Conservation (phyloP, 1,139 yeast genomes). For the Suhomyces bokatorum region DNA sequence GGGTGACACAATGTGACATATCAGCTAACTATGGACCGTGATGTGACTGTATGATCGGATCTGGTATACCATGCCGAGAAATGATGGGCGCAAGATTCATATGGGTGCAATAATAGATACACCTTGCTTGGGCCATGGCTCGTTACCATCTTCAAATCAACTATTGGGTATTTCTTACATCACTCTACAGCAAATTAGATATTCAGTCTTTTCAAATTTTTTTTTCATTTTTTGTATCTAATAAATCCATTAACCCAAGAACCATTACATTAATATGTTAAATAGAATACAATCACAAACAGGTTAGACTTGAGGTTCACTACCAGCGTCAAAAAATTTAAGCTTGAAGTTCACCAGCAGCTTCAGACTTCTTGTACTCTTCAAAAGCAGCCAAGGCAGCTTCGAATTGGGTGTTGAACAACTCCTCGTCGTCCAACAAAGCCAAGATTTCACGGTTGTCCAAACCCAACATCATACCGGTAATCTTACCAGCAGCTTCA, state of each 20-base stretch:
- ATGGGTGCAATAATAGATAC: too few species aligned
- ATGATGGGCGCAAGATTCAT: too few species aligned
- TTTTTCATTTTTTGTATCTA: slow-evolving; percentile 26
- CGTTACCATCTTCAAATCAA: too few species aligned
- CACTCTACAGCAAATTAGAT: too few species aligned
- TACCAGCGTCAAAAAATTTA: slow-evolving; percentile 20
- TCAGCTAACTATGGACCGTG: too few species aligned
- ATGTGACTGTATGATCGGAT: too few species aligned
- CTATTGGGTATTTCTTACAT: neutral
- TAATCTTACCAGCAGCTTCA: slow-evolving; percentile 97
- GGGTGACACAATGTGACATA: too few species aligned
- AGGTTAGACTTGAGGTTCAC: slow-evolving; percentile 15
- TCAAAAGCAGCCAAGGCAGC: slow-evolving; percentile 95
- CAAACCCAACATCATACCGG: slow-evolving; percentile 98
- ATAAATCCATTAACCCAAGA: slow-evolving; percentile 36
- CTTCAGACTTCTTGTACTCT: slow-evolving; percentile 65
- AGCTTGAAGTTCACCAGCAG: slow-evolving; percentile 15
- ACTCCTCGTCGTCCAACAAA: slow-evolving; percentile 84
- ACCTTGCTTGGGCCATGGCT: too few species aligned
- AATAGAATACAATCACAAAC: slow-evolving; percentile 21
- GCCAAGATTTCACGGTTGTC: slow-evolving; percentile 89
- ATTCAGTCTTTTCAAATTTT: slow-evolving; percentile 23
- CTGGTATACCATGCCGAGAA: too few species aligned
- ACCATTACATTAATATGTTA: slow-evolving; percentile 31
- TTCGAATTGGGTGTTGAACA: slow-evolving; percentile 87